Base-by-base conservation (phyloP, 2,329 filamentous ascomycete species). In the Cercospora brassicicola region DNA sequence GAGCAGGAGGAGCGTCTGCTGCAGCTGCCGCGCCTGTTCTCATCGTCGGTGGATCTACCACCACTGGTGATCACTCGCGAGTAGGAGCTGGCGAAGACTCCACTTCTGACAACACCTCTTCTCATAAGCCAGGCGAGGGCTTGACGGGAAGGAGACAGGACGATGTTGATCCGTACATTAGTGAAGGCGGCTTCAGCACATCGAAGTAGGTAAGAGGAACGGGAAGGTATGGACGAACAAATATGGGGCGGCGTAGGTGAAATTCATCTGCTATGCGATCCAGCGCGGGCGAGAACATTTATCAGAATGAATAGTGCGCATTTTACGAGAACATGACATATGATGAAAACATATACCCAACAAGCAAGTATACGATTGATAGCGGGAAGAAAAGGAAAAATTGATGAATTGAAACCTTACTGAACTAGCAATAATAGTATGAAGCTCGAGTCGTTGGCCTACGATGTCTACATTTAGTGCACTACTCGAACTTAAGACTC, bases 1-100 rank as follows among this genome's bases (percentile, higher is more conserved):
- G 26, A 8, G 11, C 78, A 0, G 78, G 74, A 56, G 77, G 78
- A 65, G 80, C 80, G 13, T 73, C 74, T 62, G 79, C 79, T 2
- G 64, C 71, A 9, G 79, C 79, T 15, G 80, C 48, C 2, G 48
- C 48, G 4, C 48, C 48, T 4, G 48, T 11, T 10, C 15, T 36
- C 8, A 4, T 31, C 30, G 31, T 23, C 28, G 28, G 28, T 2
- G 55, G 55, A 4, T 31, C 31, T 4, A 36, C 28, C 2, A 36
- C 48, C 3, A 55, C 48, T 2, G 48, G 48, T 2, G 48, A 55
- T n/a, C 3, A 7, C 2, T 55, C 23, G 6, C 48, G 9, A 2
- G 48, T 13, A 2, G 48, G 8, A 55, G 4, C 20, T 23, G 4
- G 23, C 9, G 23, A 11, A 9, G 28, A 15, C n/a, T 2, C 55